These are phyloP conservation scores for Cryptosporidium ryanae DNA, from an alignment of 169 alveolate genomes.

Conservation along the genomic window DNA sequence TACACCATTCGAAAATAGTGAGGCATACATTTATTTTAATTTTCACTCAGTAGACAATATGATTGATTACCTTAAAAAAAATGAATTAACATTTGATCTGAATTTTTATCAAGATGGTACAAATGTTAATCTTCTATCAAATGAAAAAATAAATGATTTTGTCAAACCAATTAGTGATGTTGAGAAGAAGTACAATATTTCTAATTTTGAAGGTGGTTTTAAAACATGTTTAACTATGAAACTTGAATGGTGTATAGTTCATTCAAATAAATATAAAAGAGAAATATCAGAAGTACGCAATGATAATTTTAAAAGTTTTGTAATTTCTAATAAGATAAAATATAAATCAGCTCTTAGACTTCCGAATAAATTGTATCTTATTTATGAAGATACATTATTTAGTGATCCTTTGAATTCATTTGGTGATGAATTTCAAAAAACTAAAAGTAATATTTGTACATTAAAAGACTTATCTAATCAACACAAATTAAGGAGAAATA, in stretches of 20 bases:
- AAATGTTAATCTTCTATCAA: neutral
- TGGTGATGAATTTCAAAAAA: neutral
- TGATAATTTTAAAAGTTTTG: neutral
- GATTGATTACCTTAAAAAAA: neutral
- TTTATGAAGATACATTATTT: conserved; percentile 41
- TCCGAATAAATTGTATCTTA: neutral
- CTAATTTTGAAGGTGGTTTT: neutral
- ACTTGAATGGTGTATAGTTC: conserved; percentile 28
- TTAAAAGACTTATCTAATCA: neutral
- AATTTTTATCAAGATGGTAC: neutral
- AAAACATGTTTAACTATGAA: neutral
- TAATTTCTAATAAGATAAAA: neutral
- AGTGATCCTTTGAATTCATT: conserved; percentile 38
- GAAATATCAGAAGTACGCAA: neutral
- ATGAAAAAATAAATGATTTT: conserved; percentile 7
- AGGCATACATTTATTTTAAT: conserved; percentile 14
- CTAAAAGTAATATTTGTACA: neutral
- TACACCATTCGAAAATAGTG: conserved; percentile 53
- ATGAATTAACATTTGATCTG: conserved; percentile 7
- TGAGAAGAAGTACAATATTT: conserved; percentile 1
- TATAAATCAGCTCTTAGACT: neutral
- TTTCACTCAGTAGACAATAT: conserved; percentile 24
- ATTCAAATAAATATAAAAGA: neutral
- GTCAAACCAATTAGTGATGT: conserved; percentile 21
- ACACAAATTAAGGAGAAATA: neutral